Base-by-base conservation (phyloP, 2,329 filamentous ascomycete genomes). In the Colletotrichum horii region DNA sequence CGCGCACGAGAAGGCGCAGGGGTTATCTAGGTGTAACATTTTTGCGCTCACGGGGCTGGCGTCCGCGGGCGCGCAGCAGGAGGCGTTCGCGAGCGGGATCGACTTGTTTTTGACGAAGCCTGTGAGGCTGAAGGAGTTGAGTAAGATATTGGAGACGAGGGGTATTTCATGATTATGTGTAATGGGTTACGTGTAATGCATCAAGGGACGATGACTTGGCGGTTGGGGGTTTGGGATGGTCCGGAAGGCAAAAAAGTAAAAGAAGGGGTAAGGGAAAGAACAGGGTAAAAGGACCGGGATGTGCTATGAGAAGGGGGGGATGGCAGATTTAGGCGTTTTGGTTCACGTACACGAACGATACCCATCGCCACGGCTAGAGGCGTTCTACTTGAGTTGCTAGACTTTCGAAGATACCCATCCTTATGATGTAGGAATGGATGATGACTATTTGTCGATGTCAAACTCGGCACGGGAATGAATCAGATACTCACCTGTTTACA, bases 81-180 rank as follows among this genome's bases (percentile, higher is more conserved):
- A 91, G 76, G 89, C 90, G 0, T 86, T 89, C 66, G 87, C 85
- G 2, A 88, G 86, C 66, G 90, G 90, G 1, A 84, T 91, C 9
- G 89, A 91, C 75, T 73, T 90, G 14, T 91, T 90, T 68, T 78
- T 91, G 22, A 90, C 89, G 48, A 91, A 91, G 78, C 89, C 89
- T 0, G 88, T 91, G 1, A 81, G 83, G 6, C 76, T 89, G 22
- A 86, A 85, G 30, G 84, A 87, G 32, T 71, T 89, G 19, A 78
- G 70, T 15, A 70, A n/a, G 4, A 77, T 76, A 19, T 8, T 77
- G 8, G 69, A 68, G 26, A 66, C 36, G 11, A 73, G 43, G n/a
- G 60, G 24, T 8, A 11, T 67, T 9, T 52, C 61, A n/a, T 66
- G 26, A 68, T 26, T 22, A 30, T 60, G 24, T 30, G 9, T 60